These are phyloP conservation scores for Cynara cardunculus DNA, from an alignment of 129 eudicot species.

Conservation along the genomic window DNA sequence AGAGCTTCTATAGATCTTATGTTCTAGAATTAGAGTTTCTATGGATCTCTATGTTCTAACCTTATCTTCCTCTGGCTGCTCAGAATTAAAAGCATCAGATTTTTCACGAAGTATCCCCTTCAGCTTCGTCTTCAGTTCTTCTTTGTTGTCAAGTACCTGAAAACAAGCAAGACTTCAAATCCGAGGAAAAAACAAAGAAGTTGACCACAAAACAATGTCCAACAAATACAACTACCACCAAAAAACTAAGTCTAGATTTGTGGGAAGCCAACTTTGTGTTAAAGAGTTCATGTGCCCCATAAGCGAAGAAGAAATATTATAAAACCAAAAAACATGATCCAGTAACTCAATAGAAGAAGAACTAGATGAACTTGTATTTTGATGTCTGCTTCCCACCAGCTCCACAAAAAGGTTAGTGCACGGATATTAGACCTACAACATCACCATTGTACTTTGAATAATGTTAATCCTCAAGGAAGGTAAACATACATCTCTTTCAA, in stretches of 20 bases:
- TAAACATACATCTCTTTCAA: constrained; percentile 72
- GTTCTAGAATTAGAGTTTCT: constrained; percentile 5
- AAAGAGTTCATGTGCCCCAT: background rate
- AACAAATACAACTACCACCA: background rate
- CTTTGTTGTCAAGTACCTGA: constrained; percentile 78
- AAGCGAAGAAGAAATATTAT: background rate
- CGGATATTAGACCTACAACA: background rate
- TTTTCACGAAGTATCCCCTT: constrained; percentile 82
- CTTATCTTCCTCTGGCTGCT: constrained; percentile 85
- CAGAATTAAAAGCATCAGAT: constrained; percentile 78
- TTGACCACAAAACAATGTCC: background rate
- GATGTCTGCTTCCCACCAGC: background rate
- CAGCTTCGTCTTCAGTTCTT: constrained; percentile 78
- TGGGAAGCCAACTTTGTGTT: background rate
- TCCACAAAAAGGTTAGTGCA: background rate
- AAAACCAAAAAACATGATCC: background rate
- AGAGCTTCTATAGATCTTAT: background rate
- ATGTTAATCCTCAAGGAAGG: constrained; percentile 4
- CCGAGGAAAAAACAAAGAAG: background rate
- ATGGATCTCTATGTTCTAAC: constrained; percentile 35
- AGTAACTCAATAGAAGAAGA: background rate
- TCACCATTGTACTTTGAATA: background rate
- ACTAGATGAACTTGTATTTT: background rate
- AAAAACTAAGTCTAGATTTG: background rate
- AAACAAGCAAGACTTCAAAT: background rate